A percentile compares a stretch with the other conserved stretches of the same genome.
Evolutionary conservation across 1,284 basidiomycete genomes (phyloP).

Genomic region (Ganoderma sinense): DNA sequence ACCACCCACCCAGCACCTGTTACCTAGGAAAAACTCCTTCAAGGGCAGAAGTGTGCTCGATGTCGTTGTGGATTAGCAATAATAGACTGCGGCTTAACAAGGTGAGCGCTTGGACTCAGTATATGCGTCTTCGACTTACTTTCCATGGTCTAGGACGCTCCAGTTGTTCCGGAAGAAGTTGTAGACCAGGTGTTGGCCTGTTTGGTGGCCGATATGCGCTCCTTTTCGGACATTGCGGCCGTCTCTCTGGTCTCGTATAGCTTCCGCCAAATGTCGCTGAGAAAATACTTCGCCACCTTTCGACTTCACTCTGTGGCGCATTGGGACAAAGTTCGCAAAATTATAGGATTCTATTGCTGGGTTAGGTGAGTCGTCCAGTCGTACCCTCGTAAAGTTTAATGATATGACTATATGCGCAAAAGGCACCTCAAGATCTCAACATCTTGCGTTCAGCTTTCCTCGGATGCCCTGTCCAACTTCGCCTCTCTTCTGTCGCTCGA

Average conservation of each 20-base stretch:
- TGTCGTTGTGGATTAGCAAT: neutral
- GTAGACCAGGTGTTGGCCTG: slow-evolving; percentile 49
- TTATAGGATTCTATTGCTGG: slow-evolving; percentile 35
- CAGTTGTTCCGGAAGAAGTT: slow-evolving; percentile 50
- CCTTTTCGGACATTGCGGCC: slow-evolving; percentile 44
- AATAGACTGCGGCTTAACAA: neutral
- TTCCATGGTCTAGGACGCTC: neutral
- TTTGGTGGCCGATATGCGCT: slow-evolving; percentile 34
- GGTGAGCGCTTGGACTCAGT: neutral
- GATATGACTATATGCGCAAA: slow-evolving; percentile 30
- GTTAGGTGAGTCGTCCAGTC: slow-evolving; percentile 35
- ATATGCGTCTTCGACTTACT: neutral
- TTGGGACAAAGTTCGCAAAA: slow-evolving; percentile 34
- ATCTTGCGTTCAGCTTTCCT: slow-evolving; percentile 26
- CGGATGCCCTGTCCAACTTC: slow-evolving; percentile 29
- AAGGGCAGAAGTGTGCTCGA: neutral
- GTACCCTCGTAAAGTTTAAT: neutral
- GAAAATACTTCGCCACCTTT: slow-evolving; percentile 47
- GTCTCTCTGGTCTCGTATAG: slow-evolving; percentile 50
- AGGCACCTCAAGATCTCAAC: slow-evolving; percentile 27
- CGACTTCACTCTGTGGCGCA: slow-evolving; percentile 37
- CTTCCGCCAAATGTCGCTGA: slow-evolving; percentile 51
- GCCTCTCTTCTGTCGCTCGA: slow-evolving; percentile 30
- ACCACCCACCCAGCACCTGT: too few species aligned
- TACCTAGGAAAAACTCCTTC: neutral